phyloP scores from a whole-genome alignment of 140 eudicot species.

The Bidens hawaiensis region DNA sequence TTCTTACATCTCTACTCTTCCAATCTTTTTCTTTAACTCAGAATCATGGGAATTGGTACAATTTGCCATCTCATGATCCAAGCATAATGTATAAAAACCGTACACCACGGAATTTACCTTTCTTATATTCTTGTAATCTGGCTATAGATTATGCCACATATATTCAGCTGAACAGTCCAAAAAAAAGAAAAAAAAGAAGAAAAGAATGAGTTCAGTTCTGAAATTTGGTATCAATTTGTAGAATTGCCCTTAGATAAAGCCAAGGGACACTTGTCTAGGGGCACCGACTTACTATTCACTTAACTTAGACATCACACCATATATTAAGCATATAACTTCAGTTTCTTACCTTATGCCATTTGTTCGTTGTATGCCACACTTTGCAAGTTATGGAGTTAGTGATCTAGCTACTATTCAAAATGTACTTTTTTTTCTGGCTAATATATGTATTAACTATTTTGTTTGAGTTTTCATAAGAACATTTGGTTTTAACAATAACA shows the following conservation, averaged over 20 bases:
- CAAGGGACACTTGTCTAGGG: conserved; percentile 29
- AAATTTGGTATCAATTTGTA: conserved; percentile 26
- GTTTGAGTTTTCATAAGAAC: background rate
- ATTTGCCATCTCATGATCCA: background rate
- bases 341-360: background rate
- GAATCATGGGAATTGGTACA: conserved; percentile 23
- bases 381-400: conserved; percentile 5
- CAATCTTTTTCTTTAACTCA: conserved; percentile 7
- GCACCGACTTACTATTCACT: conserved; percentile 16
- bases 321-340: background rate
- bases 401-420: background rate
- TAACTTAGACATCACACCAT: background rate
- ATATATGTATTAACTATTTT: background rate
- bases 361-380: background rate
- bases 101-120: conserved; percentile 18
- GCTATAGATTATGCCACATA: conserved; percentile 23
- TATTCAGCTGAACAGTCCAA: conserved; percentile 6
- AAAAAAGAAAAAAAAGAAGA: background rate
- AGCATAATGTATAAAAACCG: conserved; percentile 27
- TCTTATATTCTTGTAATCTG: conserved; percentile 20
- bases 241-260: conserved; percentile 29
- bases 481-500: background rate
- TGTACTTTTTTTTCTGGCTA: background rate
- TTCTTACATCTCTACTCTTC: conserved; percentile 8
- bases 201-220: conserved; percentile 8